Evolutionary conservation across 768 basidiomycete genomes (phyloP).

Genomic region (Auriculariales sp.): DNA sequence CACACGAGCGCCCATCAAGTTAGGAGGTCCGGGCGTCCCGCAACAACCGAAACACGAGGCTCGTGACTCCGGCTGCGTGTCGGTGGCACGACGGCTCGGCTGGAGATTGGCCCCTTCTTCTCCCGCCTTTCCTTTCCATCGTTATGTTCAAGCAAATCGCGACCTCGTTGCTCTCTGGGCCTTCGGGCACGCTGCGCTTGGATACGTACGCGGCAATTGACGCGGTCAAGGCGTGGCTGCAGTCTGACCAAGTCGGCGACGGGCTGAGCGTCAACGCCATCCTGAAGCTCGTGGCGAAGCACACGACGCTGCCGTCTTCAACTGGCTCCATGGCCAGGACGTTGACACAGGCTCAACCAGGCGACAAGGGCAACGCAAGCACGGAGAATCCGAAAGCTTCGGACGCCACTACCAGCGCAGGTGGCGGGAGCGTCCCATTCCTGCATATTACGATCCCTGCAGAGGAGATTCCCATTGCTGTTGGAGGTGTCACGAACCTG

Average conservation of each 20-base stretch:
- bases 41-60: no score
- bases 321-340: neutral
- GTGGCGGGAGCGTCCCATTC: slow-evolving; percentile 20
- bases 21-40: no score
- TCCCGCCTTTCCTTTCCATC: neutral
- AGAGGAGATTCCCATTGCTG: slow-evolving; percentile 32
- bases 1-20: no score
- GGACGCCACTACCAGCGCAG: neutral
- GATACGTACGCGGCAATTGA: slow-evolving; percentile 38
- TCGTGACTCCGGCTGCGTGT: no score
- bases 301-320: slow-evolving; percentile 11
- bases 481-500: slow-evolving; percentile 41
- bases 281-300: slow-evolving; percentile 30
- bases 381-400: neutral
- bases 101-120: no score
- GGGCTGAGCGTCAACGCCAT: slow-evolving; percentile 34
- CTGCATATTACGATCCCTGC: slow-evolving; percentile 30
- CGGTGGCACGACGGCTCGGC: no score
- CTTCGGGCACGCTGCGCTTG: slow-evolving; percentile 30
- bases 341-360: no score
- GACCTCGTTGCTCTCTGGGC: neutral
- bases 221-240: slow-evolving; percentile 30
- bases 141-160: neutral
- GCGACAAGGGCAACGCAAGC: neutral
- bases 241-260: slow-evolving; percentile 29